These are phyloP conservation scores for Cladosporium phlei DNA, from an alignment of 2,329 filamentous ascomycete species.

Conservation along the genomic window DNA sequence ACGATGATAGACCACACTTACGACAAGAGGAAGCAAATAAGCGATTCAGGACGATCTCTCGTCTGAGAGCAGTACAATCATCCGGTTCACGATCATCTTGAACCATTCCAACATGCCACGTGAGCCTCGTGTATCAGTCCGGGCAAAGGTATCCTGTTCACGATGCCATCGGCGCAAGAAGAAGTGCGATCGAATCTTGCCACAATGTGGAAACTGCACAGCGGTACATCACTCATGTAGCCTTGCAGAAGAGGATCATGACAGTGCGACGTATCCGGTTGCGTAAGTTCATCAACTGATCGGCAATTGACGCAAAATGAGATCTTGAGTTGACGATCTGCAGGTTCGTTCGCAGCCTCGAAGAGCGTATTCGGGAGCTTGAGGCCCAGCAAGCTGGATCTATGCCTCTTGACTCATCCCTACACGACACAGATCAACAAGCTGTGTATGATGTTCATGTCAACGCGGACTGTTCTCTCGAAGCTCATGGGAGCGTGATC, in stretches of 20 bases:
- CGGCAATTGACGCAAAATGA: background rate
- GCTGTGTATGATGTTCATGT: background rate
- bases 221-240: conserved; percentile 38
- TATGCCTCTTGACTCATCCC: background rate
- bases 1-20: too few relatives aligned
- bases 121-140: background rate
- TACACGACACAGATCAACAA: background rate
- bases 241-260: conserved; percentile 33
- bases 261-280: conserved; percentile 39
- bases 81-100: too few relatives aligned
- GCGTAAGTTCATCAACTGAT: conserved; percentile 29
- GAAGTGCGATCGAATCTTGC: conserved; percentile 38
- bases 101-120: conserved; percentile 6
- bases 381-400: conserved; percentile 21
- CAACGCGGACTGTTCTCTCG: background rate
- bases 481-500: background rate
- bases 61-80: too few relatives aligned
- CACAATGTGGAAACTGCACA: conserved; percentile 38
- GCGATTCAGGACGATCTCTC: too few relatives aligned
- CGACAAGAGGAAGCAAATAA: too few relatives aligned
- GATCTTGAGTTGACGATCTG: background rate
- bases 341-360: conserved; percentile 35
- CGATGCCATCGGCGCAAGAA: conserved; percentile 43
- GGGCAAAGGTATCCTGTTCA: conserved; percentile 28
- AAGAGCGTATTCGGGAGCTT: conserved; percentile 26